A percentile compares a stretch with the other conserved stretches of the same genome.
Evolutionary conservation across 176 grass and related monocot genomes (phyloP).

Genomic region (Paspalum vaginatum): DNA sequence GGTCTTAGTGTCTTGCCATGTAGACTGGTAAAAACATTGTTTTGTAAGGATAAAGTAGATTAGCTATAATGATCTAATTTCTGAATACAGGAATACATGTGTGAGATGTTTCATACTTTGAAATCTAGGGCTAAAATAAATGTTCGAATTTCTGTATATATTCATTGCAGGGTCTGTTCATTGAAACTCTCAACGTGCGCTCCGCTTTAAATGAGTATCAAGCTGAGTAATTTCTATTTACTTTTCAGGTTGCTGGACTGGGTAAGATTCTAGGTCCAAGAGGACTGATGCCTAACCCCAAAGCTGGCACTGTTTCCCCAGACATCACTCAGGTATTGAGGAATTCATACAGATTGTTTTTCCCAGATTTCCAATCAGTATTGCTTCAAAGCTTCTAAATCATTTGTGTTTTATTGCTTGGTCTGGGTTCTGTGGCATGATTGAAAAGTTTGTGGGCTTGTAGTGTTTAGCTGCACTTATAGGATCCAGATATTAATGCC

Average conservation of each 20-base stretch:
- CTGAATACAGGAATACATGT: neutral
- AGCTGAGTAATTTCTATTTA: slow-evolving; percentile 32
- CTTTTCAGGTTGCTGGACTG: slow-evolving; percentile 77
- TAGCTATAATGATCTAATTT: slow-evolving; percentile 1
- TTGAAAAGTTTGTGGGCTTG: neutral
- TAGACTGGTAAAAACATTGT: neutral
- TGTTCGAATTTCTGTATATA: neutral
- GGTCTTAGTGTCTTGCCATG: slow-evolving; percentile 1
- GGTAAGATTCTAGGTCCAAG: slow-evolving; percentile 97
- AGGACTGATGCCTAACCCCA: slow-evolving; percentile 99
- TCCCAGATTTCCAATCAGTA: slow-evolving; percentile 3
- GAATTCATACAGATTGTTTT: slow-evolving; percentile 15
- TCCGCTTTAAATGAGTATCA: slow-evolving; percentile 19
- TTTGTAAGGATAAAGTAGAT: slow-evolving; percentile 22
- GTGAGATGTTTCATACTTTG: slow-evolving; percentile 25
- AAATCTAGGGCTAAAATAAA: neutral
- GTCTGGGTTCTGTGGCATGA: neutral
- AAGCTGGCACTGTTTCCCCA: slow-evolving; percentile 93
- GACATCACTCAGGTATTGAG: slow-evolving; percentile 85
- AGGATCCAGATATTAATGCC: slow-evolving; percentile 10
- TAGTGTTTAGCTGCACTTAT: slow-evolving; percentile 16
- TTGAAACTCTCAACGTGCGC: neutral
- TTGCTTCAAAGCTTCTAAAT: slow-evolving; percentile 35
- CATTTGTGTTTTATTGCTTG: slow-evolving; percentile 35
- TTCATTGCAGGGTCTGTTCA: neutral